These are phyloP conservation scores for Glutinoglossum americanum DNA, from an alignment of 495 filamentous ascomycete genomes.

Conservation along the genomic window DNA sequence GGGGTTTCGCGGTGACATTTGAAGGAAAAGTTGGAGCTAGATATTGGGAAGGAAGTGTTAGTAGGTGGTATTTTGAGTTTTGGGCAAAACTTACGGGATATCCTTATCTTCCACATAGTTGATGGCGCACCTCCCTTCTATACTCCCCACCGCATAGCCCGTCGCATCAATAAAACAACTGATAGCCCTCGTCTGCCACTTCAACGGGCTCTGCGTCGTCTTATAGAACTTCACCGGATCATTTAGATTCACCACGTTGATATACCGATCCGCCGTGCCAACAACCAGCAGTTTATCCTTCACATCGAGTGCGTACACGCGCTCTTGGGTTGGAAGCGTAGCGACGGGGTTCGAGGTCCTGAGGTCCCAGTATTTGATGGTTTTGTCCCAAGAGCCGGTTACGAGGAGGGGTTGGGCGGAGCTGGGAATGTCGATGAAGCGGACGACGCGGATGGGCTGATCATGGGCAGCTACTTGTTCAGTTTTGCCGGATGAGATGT, in stretches of 20 bases:
- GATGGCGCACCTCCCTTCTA: slow-evolving; percentile 29
- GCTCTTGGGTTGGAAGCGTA: slow-evolving; percentile 46
- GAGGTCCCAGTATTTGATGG: slow-evolving; percentile 87
- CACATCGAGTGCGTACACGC: slow-evolving; percentile 75
- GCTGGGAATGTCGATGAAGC: slow-evolving; percentile 44
- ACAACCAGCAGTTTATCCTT: slow-evolving; percentile 57
- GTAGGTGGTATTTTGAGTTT: neutral
- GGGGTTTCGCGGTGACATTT: slow-evolving; percentile 75
- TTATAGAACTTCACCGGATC: slow-evolving; percentile 63
- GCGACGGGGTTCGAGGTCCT: slow-evolving; percentile 41
- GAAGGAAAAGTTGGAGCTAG: slow-evolving; percentile 66
- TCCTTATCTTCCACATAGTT: slow-evolving; percentile 82
- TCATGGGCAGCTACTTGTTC: slow-evolving; percentile 59
- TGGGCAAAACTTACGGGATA: slow-evolving; percentile 26
- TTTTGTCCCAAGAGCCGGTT: slow-evolving; percentile 92
- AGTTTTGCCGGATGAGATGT: slow-evolving; percentile 34
- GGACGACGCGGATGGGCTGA: slow-evolving; percentile 53
- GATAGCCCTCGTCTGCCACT: slow-evolving; percentile 72
- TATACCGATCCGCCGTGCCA: slow-evolving; percentile 69
- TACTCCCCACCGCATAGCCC: slow-evolving; percentile 33
- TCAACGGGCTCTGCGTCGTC: slow-evolving; percentile 62
- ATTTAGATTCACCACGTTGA: slow-evolving; percentile 67
- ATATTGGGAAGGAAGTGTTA: slow-evolving; percentile 1
- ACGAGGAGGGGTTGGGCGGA: slow-evolving; percentile 43
- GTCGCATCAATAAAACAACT: slow-evolving; percentile 66